Conservation (phyloP, 2,329 filamentous ascomycete species). For the Chaetomium globosum region DNA sequence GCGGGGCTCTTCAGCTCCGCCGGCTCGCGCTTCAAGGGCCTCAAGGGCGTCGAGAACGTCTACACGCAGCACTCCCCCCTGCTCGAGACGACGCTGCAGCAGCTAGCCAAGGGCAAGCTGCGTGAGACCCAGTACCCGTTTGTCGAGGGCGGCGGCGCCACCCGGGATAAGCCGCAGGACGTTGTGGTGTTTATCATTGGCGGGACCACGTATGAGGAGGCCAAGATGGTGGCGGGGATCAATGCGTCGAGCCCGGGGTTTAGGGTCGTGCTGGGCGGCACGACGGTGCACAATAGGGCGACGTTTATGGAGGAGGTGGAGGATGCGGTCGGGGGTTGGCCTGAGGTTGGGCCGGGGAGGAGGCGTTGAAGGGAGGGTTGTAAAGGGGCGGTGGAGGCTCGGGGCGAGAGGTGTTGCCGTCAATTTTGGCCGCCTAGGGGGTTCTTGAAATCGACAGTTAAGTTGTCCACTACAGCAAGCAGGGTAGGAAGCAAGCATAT, state of each 20-base stretch:
- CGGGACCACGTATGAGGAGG: slow-evolving; percentile 93
- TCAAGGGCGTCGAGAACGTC: slow-evolving; percentile 97
- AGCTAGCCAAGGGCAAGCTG: slow-evolving; percentile 87
- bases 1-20: slow-evolving; percentile 89
- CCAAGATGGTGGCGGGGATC: slow-evolving; percentile 91
- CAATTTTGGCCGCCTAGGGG: neutral
- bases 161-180: slow-evolving; percentile 93
- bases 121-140: slow-evolving; percentile 90
- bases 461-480: neutral
- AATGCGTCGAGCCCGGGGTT: slow-evolving; percentile 90
- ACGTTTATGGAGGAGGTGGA: slow-evolving; percentile 91
- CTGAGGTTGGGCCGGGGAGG: slow-evolving; percentile 46
- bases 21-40: slow-evolving; percentile 83
- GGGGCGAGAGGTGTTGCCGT: neutral
- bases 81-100: slow-evolving; percentile 84
- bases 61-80: slow-evolving; percentile 96
- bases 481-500: neutral
- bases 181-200: slow-evolving; percentile 94
- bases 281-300: slow-evolving; percentile 81
- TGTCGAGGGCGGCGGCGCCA: slow-evolving; percentile 82
- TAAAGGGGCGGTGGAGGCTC: neutral
- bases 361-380: slow-evolving; percentile 10
- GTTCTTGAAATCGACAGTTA: neutral
- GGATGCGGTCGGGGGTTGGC: slow-evolving; percentile 84
- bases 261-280: slow-evolving; percentile 85